These are phyloP conservation scores for Microdochium paspali DNA, from an alignment of 2,329 filamentous ascomycete genomes.

Conservation along the genomic window DNA sequence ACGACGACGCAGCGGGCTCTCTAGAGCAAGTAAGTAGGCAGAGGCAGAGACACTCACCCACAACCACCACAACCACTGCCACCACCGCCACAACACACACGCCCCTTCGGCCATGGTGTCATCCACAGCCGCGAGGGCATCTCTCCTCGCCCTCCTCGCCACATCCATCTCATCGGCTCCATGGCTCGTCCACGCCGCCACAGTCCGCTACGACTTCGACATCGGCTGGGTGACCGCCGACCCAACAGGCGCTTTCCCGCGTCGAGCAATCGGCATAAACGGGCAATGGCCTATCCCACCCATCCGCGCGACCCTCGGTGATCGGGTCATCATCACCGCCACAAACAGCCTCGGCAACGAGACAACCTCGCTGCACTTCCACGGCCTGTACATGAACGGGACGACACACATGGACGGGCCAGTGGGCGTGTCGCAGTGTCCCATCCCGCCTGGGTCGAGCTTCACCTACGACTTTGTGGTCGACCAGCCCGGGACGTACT, in stretches of 20 bases:
- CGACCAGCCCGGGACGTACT: constrained; percentile 64
- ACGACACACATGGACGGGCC: constrained; percentile 65
- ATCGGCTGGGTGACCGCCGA: constrained; percentile 63
- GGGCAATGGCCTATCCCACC: constrained; percentile 63
- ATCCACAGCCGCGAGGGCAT: too few relatives aligned
- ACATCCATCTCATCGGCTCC: constrained; percentile 4
- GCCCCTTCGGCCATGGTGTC: too few relatives aligned
- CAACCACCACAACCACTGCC: too few relatives aligned
- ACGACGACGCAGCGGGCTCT: too few relatives aligned
- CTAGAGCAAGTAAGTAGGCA: too few relatives aligned
- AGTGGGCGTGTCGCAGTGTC: constrained; percentile 55
- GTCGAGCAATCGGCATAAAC: constrained; percentile 70
- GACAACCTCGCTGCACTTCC: constrained; percentile 57
- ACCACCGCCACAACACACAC: too few relatives aligned
- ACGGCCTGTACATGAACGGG: constrained; percentile 61
- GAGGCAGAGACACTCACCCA: too few relatives aligned
- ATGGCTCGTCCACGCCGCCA: constrained; percentile 27
- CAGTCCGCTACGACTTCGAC: constrained; percentile 55
- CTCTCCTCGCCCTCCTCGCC: too few relatives aligned
- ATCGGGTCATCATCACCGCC: constrained; percentile 49
- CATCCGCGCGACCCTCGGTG: constrained; percentile 54
- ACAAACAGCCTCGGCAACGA: constrained; percentile 53
- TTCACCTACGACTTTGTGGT: constrained; percentile 65
- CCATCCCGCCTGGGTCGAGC: constrained; percentile 51
- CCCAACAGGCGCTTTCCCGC: constrained; percentile 56